phyloP scores from a whole-genome alignment of 1,284 basidiomycete genomes.

The Phellopilus nigrolimitatus region DNA sequence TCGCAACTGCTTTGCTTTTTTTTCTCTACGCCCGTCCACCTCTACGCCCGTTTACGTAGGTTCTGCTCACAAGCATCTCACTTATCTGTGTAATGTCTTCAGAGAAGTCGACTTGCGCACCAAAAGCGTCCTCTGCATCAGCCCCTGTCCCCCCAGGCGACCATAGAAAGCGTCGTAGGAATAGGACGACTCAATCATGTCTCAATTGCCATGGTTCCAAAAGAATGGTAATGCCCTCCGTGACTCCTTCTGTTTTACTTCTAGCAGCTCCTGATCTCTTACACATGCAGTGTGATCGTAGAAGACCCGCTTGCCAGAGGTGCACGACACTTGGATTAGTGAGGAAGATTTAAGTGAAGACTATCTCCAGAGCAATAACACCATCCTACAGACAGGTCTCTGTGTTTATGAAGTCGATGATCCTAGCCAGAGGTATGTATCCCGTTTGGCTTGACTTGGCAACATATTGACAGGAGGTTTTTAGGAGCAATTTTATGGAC shows the following conservation, averaged over 20 bases:
- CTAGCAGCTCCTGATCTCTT: not conserved
- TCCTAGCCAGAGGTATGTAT: slow-evolving; percentile 46
- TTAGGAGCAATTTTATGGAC: slow-evolving; percentile 37
- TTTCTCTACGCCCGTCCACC: not conserved
- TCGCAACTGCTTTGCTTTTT: slow-evolving; percentile 5
- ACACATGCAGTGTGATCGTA: slow-evolving; percentile 61
- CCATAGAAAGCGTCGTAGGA: slow-evolving; percentile 53
- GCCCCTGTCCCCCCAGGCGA: slow-evolving; percentile 33
- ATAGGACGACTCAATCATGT: slow-evolving; percentile 62
- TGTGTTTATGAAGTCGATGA: slow-evolving; percentile 85
- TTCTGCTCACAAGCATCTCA: too few relatives aligned
- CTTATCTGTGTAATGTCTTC: slow-evolving; percentile 19
- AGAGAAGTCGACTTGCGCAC: slow-evolving; percentile 28
- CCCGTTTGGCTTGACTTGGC: not conserved
- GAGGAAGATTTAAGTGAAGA: slow-evolving; percentile 25
- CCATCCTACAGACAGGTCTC: slow-evolving; percentile 55
- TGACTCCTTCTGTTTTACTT: not conserved
- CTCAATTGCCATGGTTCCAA: slow-evolving; percentile 74
- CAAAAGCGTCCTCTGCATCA: slow-evolving; percentile 22
- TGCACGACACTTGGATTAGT: slow-evolving; percentile 73
- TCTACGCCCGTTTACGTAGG: too few relatives aligned
- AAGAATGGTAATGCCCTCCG: slow-evolving; percentile 62
- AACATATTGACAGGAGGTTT: slow-evolving; percentile 7
- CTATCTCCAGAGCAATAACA: slow-evolving; percentile 2
- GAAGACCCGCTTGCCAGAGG: slow-evolving; percentile 58